Conservation (phyloP, 495 filamentous ascomycete species). For the Hypoxylon perforatum region DNA sequence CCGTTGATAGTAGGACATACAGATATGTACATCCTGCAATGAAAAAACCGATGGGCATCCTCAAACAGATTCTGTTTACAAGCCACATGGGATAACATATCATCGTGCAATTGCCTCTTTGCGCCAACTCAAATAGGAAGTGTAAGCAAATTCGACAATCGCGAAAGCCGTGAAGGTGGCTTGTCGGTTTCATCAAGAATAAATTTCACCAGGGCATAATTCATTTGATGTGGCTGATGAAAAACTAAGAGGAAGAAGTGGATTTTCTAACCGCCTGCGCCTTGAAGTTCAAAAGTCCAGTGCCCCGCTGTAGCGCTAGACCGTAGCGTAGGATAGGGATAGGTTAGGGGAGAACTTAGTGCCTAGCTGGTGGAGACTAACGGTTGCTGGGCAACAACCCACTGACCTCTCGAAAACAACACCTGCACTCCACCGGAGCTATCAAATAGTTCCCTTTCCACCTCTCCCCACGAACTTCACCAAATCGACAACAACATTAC, state of each 20-base stretch:
- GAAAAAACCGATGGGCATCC: too few species aligned
- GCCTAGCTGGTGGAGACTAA: not conserved
- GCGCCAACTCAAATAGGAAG: too few species aligned
- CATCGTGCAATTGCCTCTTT: too few species aligned
- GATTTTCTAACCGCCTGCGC: too few species aligned
- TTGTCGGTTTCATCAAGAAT: not conserved
- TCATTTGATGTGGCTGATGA: not conserved
- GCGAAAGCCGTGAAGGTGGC: not conserved
- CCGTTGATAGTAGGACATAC: not conserved
- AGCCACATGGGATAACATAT: too few species aligned
- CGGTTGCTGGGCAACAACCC: constrained; percentile 9
- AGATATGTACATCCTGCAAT: too few species aligned
- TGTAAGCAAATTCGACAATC: too few species aligned
- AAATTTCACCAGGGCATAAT: too few species aligned
- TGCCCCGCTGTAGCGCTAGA: not conserved
- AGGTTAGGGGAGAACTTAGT: too few species aligned
- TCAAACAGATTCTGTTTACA: too few species aligned
- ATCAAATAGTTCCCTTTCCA: not conserved
- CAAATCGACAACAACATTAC: constrained; percentile 7
- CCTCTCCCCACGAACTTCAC: too few species aligned
- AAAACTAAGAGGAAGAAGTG: not conserved
- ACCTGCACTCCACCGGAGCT: not conserved
- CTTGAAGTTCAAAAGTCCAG: too few species aligned
- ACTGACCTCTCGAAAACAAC: constrained; percentile 2
- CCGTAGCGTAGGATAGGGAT: not conserved